Conservation (phyloP, 331 rosid genomes). For the Rosa hybrid region DNA sequence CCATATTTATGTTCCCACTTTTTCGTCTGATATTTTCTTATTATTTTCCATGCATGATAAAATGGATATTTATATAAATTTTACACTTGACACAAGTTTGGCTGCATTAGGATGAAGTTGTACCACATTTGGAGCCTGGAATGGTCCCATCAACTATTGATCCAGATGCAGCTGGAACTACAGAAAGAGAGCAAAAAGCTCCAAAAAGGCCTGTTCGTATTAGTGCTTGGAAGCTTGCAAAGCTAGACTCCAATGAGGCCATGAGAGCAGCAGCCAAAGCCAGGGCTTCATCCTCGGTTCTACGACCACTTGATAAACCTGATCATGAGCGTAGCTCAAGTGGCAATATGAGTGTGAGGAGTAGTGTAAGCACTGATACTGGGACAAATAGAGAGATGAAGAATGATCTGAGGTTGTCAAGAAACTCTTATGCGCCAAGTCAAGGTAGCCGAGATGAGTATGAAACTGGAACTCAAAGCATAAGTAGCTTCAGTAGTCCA, state of each 20-base stretch:
- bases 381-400: slow-evolving; percentile 70
- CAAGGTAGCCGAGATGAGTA: slow-evolving; percentile 91
- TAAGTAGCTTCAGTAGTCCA: slow-evolving; percentile 96
- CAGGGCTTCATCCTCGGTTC: slow-evolving; percentile 96
- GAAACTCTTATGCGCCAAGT: slow-evolving; percentile 73
- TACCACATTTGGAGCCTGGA: slow-evolving; percentile 99
- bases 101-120: slow-evolving; percentile 76
- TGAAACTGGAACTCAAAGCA: slow-evolving; percentile 92
- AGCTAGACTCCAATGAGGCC: slow-evolving; percentile 83
- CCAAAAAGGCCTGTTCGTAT: slow-evolving; percentile 81
- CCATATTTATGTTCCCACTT: neutral
- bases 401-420: slow-evolving; percentile 58
- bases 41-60: slow-evolving; percentile 5
- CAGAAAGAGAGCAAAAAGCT: slow-evolving; percentile 65
- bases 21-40: neutral
- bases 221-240: slow-evolving; percentile 97
- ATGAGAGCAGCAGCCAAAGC: slow-evolving; percentile 91
- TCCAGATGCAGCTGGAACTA: slow-evolving; percentile 84
- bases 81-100: slow-evolving; percentile 12
- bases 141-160: slow-evolving; percentile 94
- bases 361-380: slow-evolving; percentile 80
- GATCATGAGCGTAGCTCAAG: slow-evolving; percentile 83
- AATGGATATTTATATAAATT: neutral
- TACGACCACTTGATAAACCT: slow-evolving; percentile 73
- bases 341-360: slow-evolving; percentile 82